Base-by-base conservation (phyloP, 139 green algal species). In the Tetraselmis chui region DNA sequence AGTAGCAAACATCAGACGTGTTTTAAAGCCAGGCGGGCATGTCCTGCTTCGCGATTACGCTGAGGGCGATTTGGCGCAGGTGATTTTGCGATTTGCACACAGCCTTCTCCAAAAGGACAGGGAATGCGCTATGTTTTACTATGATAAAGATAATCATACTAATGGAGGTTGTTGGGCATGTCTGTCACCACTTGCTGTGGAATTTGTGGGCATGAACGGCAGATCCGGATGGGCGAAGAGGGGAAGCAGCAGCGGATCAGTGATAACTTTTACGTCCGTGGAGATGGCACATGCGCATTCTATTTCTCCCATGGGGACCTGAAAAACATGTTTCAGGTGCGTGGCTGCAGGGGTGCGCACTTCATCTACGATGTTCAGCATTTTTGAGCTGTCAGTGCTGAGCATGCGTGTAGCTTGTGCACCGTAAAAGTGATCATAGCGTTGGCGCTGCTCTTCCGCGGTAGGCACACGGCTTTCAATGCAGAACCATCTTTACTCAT, bases 201-300 rank as follows among this genome's bases (percentile, higher is more conserved):
- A n/a, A n/a, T n/a, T n/a, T n/a, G n/a, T n/a, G n/a, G n/a, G n/a
- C n/a, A n/a, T n/a, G n/a, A n/a, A n/a, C 45, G 5, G 45, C 45
- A 67, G 45, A 5, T 67, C 11, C 45, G 45, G 45, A 5, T 67
- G 45, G 45, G 45, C 11, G n/a, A 77, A 23, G 74, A 77, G 74
- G 74, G n/a, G 74, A 28, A 28, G 74, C 74, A 29, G 25, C 82
- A 85, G 79, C 79, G 59, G 5, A 83, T 97, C 32, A 80, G 31
- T 0, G 78, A 88, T 28, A 85, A 89, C 81, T 95, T 94, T 76
- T 97, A 93, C 81, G 85, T 92, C 1, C 87, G 94, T 0, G 89
- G 89, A 23, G 94, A 98, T 81, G 94, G 94, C 31, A 98, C 94
- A 0, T 84, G 87, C 1, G 92, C 91, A 30, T 97, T 91, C 80